Evolutionary conservation across 1,284 basidiomycete species (phyloP), one percentile per base, ranked within the genome.

Genomic region (Kwoniella shivajii): DNA sequence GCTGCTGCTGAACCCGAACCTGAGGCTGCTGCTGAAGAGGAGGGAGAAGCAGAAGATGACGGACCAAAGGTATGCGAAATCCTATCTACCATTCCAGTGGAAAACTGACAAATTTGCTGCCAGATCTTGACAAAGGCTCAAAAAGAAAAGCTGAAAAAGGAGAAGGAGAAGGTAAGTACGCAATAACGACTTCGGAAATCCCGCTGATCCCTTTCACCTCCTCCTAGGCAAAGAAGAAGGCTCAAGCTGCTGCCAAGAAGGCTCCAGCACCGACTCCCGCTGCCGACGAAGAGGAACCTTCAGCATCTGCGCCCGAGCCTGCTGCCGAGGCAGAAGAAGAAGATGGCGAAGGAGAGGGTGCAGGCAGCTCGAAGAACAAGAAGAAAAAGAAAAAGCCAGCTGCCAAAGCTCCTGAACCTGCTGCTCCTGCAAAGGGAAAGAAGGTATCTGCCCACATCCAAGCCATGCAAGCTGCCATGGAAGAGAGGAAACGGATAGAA

Each of bases 131-230:
- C 53, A 82, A 79, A 10, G 49, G 51, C 51, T 20, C 45, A 55
- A 31, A 57, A 54, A 81, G 78, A 30, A 79, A 76, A 13, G 79
- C 72, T 26, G 72, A 73, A 50, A 81, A 79, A 54, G 55, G 57
- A 59, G 38, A 59, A 59, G 36, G 57, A 59, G 48, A 59, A 59
- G 57, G 57, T 59, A 29, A 22, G 51, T 13, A 29, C 33, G 3
- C 18, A 13, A 10, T 39, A 5, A 22, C 6, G 54, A 36, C 31
- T 18, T 68, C 80, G 13, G 86, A 87, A 75, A 72, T 94, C 36
- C 78, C 93, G 26, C 86, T 86, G 13, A 95, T 94, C 80, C 92
- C 93, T 77, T 90, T 93, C 81, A 95, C 95, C 80, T 90, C 95
- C 75, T 88, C 29, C 36, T 45, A 93, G 90, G 92, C 90, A 0